A percentile compares a stretch with the other conserved stretches of the same genome.
phyloP scores from a whole-genome alignment of 495 filamentous ascomycete genomes.

The Tuber borchii region DNA sequence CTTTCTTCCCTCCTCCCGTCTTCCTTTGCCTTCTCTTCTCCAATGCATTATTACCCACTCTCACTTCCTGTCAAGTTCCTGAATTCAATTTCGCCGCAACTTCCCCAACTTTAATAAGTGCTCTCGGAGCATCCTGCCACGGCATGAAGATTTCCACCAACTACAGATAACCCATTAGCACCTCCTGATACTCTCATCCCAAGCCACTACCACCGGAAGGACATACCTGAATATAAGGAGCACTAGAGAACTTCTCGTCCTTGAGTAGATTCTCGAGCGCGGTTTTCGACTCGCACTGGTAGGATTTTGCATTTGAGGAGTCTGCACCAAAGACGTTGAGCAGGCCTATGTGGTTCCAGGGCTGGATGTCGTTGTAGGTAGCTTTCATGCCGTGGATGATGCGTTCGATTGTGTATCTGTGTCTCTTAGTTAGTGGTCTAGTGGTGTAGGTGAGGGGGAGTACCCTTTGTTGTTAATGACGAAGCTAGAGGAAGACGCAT shows the following conservation, averaged over 20 bases:
- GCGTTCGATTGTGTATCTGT: conserved; percentile 59
- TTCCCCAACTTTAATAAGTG: conserved; percentile 58
- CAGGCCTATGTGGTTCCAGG: conserved; percentile 66
- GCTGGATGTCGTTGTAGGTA: conserved; percentile 69
- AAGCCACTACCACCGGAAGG: neutral
- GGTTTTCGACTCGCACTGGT: conserved; percentile 63
- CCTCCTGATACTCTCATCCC: neutral
- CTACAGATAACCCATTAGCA: conserved; percentile 48
- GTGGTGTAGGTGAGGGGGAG: neutral
- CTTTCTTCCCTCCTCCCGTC: neutral
- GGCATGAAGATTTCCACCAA: conserved; percentile 86
- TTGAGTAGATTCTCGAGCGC: conserved; percentile 63
- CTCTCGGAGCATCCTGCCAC: conserved; percentile 68
- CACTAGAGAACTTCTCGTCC: conserved; percentile 57
- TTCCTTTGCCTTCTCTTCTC: neutral
- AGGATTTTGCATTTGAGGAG: conserved; percentile 54
- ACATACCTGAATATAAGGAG: conserved; percentile 43
- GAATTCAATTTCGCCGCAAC: conserved; percentile 51
- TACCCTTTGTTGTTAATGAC: conserved; percentile 71
- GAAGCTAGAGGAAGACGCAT: conserved; percentile 49
- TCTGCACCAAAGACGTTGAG: conserved; percentile 61
- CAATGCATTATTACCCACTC: neutral
- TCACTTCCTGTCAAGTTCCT: neutral
- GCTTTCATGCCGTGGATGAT: conserved; percentile 71
- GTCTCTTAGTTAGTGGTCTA: conserved; percentile 7